A percentile compares a stretch with the other conserved stretches of the same genome.
Evolutionary conservation across 495 filamentous ascomycete genomes (phyloP).

Genomic region (Haplographium delicatum): DNA sequence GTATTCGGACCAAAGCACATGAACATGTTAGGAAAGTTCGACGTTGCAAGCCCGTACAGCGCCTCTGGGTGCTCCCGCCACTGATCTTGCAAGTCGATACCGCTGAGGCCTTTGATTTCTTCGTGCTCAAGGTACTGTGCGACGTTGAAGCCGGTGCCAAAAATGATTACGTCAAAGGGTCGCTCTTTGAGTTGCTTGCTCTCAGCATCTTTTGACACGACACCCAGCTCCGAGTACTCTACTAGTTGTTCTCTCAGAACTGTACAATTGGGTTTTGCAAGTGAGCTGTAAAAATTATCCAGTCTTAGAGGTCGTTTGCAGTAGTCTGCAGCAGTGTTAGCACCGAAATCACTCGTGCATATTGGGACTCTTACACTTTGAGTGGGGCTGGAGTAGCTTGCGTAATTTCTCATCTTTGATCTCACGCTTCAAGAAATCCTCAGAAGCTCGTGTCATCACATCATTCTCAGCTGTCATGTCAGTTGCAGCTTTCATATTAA

Average conservation of each 20-base stretch:
- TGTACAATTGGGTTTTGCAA: background rate
- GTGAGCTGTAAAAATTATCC: background rate
- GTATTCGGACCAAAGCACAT: conserved; percentile 3
- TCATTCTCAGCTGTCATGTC: background rate
- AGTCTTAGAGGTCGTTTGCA: background rate
- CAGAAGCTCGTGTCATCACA: background rate
- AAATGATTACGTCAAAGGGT: background rate
- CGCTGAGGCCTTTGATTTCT: background rate
- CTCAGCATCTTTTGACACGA: background rate
- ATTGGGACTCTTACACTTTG: background rate
- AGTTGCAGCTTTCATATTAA: background rate
- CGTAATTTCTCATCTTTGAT: background rate
- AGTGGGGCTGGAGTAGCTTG: background rate
- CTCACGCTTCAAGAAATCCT: background rate
- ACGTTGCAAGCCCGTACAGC: background rate
- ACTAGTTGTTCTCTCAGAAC: background rate
- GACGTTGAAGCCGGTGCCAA: background rate
- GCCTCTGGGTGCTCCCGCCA: background rate
- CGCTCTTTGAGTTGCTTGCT: background rate
- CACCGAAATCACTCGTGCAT: background rate
- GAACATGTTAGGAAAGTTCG: conserved; percentile 1
- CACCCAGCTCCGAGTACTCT: background rate
- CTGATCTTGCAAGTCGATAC: background rate
- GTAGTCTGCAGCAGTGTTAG: background rate
- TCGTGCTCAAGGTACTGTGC: background rate